A percentile compares a stretch with the other conserved stretches of the same genome.
Evolutionary conservation across 2,329 filamentous ascomycete species (phyloP).

Genomic region (Shiraia sp.): DNA sequence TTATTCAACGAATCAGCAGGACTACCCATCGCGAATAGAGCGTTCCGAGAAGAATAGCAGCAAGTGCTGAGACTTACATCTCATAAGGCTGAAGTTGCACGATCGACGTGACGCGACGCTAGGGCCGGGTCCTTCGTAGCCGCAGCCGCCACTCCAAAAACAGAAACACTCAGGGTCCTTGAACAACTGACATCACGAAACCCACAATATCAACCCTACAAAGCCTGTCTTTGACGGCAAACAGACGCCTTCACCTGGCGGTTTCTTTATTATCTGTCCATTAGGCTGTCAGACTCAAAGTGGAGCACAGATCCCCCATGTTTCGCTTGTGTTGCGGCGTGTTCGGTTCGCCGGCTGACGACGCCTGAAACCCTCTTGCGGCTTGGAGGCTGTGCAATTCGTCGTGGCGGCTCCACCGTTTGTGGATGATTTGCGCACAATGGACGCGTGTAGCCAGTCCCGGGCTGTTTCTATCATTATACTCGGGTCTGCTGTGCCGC

Average conservation of each 20-base stretch:
- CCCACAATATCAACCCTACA: constrained; percentile 1
- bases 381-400: constrained; percentile 22
- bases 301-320: constrained; percentile 11
- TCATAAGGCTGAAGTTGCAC: constrained; percentile 12
- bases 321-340: constrained; percentile 33
- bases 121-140: constrained; percentile 8
- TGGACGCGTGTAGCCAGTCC: constrained; percentile 2
- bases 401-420: constrained; percentile 9
- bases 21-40: too few relatives aligned
- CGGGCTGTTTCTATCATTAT: constrained; percentile 18
- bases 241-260: constrained; percentile 1
- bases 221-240: background rate
- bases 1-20: too few relatives aligned
- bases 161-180: constrained; percentile 13
- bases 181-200: constrained; percentile 13
- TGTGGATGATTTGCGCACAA: background rate
- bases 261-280: constrained; percentile 2
- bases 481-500: constrained; percentile 8
- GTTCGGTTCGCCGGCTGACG: constrained; percentile 32
- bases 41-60: background rate
- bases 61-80: background rate
- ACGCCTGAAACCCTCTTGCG: constrained; percentile 39
- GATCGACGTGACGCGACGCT: too few relatives aligned
- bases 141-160: constrained; percentile 23
- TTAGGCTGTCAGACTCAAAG: constrained; percentile 2